phyloP scores from a whole-genome alignment of 2,329 filamentous ascomycete genomes.

The Colletotrichum sp. region DNA sequence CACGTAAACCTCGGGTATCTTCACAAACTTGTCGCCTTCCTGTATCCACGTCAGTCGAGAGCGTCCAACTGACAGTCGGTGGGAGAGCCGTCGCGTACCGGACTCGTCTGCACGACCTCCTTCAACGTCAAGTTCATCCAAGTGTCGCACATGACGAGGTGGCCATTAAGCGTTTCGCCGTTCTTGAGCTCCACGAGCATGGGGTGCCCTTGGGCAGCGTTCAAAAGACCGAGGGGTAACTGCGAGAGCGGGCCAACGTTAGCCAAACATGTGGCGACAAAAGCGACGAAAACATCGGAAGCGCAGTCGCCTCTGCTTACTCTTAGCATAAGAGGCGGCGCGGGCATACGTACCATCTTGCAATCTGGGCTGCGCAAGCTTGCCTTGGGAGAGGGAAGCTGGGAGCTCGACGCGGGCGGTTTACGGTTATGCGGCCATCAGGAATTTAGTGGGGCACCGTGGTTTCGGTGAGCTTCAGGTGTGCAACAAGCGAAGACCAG shows the following conservation, averaged over 20 bases:
- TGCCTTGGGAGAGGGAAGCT: conserved; percentile 11
- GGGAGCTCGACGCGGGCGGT: conserved; percentile 6
- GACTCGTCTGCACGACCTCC: conserved; percentile 95
- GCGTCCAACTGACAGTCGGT: background rate
- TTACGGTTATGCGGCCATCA: conserved; percentile 12
- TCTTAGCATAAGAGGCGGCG: background rate
- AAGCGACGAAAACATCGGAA: background rate
- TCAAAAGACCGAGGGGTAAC: conserved; percentile 82
- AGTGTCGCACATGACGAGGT: conserved; percentile 95
- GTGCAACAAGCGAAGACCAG: background rate
- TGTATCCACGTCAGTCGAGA: conserved; percentile 34
- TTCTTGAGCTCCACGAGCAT: conserved; percentile 99
- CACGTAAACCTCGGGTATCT: conserved; percentile 92
- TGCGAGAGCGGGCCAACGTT: conserved; percentile 31
- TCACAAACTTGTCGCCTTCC: conserved; percentile 93
- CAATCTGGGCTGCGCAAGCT: conserved; percentile 10
- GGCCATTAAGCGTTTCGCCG: conserved; percentile 95
- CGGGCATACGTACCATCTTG: conserved; percentile 11
- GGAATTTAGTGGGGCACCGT: background rate
- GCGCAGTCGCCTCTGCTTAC: background rate
- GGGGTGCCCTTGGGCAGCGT: conserved; percentile 94
- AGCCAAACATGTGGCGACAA: background rate
- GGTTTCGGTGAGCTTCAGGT: conserved; percentile 9
- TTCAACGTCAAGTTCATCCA: conserved; percentile 99
- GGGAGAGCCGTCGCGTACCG: conserved; percentile 50